These are phyloP conservation scores for Kandelia obovata DNA, from an alignment of 345 rosid species.

Conservation along the genomic window DNA sequence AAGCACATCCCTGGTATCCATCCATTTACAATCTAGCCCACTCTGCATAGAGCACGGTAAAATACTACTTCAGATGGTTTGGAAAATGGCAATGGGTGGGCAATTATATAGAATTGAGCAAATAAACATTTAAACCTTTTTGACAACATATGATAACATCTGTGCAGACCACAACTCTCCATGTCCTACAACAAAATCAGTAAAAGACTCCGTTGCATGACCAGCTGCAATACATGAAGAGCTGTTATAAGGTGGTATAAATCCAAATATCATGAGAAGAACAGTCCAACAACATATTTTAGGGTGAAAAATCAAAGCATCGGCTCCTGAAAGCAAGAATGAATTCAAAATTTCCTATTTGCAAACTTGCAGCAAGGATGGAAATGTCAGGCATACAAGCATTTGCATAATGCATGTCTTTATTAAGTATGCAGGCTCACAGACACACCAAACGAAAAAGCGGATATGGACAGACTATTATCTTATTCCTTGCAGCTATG, in stretches of 20 bases:
- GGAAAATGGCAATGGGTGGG: background rate
- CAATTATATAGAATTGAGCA: slow-evolving; percentile 1
- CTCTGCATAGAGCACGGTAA: slow-evolving; percentile 38
- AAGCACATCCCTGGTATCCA: slow-evolving; percentile 97
- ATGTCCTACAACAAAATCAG: slow-evolving; percentile 94
- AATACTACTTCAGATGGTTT: background rate
- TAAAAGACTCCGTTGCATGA: slow-evolving; percentile 90
- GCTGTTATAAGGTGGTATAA: background rate
- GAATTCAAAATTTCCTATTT: background rate
- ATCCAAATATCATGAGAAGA: slow-evolving; percentile 1
- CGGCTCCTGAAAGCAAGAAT: background rate
- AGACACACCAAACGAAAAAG: no score
- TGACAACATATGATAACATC: slow-evolving; percentile 69
- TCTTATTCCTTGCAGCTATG: background rate
- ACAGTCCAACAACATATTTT: background rate
- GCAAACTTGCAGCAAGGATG: background rate
- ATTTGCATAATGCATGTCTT: no score
- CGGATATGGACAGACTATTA: background rate
- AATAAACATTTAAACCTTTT: slow-evolving; percentile 51
- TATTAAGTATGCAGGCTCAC: no score
- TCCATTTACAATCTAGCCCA: slow-evolving; percentile 80
- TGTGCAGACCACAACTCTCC: slow-evolving; percentile 99
- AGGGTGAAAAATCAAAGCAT: no score
- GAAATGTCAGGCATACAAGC: background rate
- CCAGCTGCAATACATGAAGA: slow-evolving; percentile 56